Evolutionary conservation across 139 green algal genomes (phyloP), one percentile per base, ranked within the genome.

Genomic region (Ulvella scutata): DNA sequence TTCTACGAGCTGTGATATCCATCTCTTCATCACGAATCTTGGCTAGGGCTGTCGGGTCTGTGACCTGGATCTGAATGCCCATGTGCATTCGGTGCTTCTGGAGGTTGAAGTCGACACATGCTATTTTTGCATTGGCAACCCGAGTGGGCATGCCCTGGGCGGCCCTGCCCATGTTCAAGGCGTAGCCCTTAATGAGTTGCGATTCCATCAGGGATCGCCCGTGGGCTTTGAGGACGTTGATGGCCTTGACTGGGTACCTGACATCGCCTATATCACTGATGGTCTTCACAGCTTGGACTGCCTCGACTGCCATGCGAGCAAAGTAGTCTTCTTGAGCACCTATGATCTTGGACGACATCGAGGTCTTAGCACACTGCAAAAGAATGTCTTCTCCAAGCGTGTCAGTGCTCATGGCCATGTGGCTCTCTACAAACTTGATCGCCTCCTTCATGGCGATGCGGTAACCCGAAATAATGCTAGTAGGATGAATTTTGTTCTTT

Each of bases 181-280:
- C 95, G 75, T 98, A 99, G 3, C 95, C 95, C 34, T 94, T 84
- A n/a, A 99, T 81, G 38, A 99, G 81, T 36, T 67, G 36, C 44
- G 82, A 92, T 75, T 99, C 95, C 29, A 84, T 80, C 0, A 89
- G 85, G 67, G 82, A 90, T 80, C 96, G 95, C 37, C 95, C 95
- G 79, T 97, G 93, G 28, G 95, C 95, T 79, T 99, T 99, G 6
- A 99, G 87, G 38, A 99, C 86, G 82, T 97, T 98, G 82, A 99
- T 92, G n/a, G 92, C 88, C 79, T 92, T 92, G 39, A 98, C 86
- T 0, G 93, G 93, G 84, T 97, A 98, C 9, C 76, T 79, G 17
- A 85, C 74, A 43, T 81, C 86, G 38, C 83, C 86, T 61, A 75
- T 87, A 34, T 78, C 77, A 43, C 37, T 74, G 67, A 73, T 79